Evolutionary conservation across 1,139 yeast genomes (phyloP).

Genomic region (Debaryomycetaceae sp.): DNA sequence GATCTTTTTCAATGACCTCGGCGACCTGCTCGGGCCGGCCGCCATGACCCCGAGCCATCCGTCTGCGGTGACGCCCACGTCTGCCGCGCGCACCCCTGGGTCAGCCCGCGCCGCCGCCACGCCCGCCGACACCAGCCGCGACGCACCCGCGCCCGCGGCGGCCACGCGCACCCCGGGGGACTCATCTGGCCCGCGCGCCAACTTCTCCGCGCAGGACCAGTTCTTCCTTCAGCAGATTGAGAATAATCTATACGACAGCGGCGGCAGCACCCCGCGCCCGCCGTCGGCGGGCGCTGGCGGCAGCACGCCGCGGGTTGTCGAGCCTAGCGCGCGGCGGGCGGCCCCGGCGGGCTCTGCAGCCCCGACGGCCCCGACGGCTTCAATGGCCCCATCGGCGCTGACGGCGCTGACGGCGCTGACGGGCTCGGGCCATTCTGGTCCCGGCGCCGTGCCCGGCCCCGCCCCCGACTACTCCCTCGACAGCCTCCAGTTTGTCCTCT

Average conservation of each 20-base stretch:
- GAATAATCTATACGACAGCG: constrained; percentile 19
- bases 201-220: constrained; percentile 20
- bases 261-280: constrained; percentile 10
- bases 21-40: constrained; percentile 5
- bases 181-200: too few species aligned
- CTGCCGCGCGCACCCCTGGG: constrained; percentile 2
- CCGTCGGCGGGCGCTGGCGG: constrained; percentile 7
- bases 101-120: constrained; percentile 3
- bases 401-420: too few species aligned
- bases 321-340: too few species aligned
- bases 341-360: too few species aligned
- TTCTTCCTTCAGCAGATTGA: constrained; percentile 24
- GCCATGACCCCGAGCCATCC: constrained; percentile 8
- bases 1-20: constrained; percentile 7
- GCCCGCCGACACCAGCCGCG: constrained; percentile 1
- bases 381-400: too few species aligned
- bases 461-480: constrained; percentile 27
- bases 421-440: too few species aligned
- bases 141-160: too few species aligned
- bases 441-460: too few species aligned
- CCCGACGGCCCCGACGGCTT: too few species aligned
- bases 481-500: constrained; percentile 24
- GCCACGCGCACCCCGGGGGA: too few species aligned
- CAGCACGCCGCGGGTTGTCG: too few species aligned
- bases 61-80: constrained; percentile 6